Evolutionary conservation across 345 rosid genomes (phyloP).

Genomic region (Citropsis articulata): DNA sequence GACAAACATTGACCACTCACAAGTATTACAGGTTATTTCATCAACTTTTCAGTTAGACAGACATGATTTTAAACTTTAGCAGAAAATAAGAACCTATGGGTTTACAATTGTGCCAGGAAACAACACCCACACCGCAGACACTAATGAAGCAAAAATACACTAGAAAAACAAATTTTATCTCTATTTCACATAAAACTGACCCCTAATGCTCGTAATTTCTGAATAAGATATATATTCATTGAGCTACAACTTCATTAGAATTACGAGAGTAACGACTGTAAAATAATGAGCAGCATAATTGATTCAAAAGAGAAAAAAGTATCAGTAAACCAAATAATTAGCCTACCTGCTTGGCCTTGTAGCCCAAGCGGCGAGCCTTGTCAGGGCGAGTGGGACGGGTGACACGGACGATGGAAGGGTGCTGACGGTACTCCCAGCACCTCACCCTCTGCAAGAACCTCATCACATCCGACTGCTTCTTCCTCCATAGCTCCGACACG

Average conservation of each 20-base stretch:
- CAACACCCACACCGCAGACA: background rate
- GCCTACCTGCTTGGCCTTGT: constrained; percentile 99
- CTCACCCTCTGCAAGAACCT: constrained; percentile 96
- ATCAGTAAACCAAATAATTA: background rate
- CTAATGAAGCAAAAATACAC: background rate
- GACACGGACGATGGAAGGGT: constrained; percentile 91
- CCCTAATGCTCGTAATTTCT: background rate
- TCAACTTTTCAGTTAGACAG: too few species aligned
- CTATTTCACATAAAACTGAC: background rate
- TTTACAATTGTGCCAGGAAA: background rate
- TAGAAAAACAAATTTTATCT: background rate
- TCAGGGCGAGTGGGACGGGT: constrained; percentile 95
- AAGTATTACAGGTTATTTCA: background rate
- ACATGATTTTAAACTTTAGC: background rate
- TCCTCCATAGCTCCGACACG: constrained; percentile 99
- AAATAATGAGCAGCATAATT: too few species aligned
- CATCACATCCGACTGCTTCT: constrained; percentile 99
- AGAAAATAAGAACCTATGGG: background rate
- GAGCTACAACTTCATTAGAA: background rate
- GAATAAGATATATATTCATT: background rate
- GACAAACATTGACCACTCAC: background rate
- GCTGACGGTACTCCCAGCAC: constrained; percentile 99
- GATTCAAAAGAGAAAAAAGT: background rate
- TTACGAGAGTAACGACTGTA: too few species aligned
- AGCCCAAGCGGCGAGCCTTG: constrained; percentile 91